Base-by-base conservation (phyloP, 495 filamentous ascomycete genomes). In the Aspergillus homomorphus region DNA sequence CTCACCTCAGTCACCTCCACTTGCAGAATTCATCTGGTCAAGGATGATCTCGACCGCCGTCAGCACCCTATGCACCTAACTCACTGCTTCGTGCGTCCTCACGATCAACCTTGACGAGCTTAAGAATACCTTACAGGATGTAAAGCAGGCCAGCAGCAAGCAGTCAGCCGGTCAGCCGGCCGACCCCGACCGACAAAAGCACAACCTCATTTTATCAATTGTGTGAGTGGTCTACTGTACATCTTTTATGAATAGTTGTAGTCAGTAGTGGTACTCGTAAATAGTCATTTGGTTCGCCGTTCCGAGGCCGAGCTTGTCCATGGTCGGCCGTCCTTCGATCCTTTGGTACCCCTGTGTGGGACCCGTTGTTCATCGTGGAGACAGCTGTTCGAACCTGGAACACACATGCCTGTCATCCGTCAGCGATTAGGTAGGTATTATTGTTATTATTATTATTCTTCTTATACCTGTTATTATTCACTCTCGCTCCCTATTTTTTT, bases 321-420 rank as follows among this genome's bases (percentile, higher is more conserved):
- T 24, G 49, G 56, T 43, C 50, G 53, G 28, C 45, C 49, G 23
- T 59, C 55, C 33, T 38, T 7, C 12, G 15, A 38, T 10, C 33
- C 33, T 38, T 38, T 5, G 61, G 50, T 57, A 53, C 57, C 42
- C 44, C 15, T 23, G 12, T 33, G 61, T 63, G 61, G 61, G 61
- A 55, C 61, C 57, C 53, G 53, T 33, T 30, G 42, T 45, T 23
- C 61, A 59, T 60, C 61, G 61, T 63, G 61, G 57, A 60, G 61
- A 60, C 57, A 62, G 62, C 62, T 62, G 43, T 65, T 61, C 66
- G 61, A 54, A 60, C 59, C 56, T 67, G 68, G 65, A 65, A 60
- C 50, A 28, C 14, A 48, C 53, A 57, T 58, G 45, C 58, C 57
- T 57, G 62, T 62, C 58, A 60, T 62, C 53, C 38, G 33, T 57